Conservation (phyloP, 371 early-diverging fungal genomes). For the Mucor piriformis region DNA sequence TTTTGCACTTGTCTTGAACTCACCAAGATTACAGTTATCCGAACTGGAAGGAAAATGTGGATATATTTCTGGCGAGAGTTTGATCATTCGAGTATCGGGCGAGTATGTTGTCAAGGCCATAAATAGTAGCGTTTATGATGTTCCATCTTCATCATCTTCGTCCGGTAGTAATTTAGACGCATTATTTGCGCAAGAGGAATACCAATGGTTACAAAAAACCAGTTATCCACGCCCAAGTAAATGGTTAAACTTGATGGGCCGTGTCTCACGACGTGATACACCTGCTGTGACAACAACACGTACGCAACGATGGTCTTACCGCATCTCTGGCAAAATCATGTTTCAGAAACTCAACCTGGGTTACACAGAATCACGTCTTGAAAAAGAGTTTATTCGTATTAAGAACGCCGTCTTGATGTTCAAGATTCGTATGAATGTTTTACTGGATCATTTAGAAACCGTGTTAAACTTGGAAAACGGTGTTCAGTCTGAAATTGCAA, state of each 20-base stretch:
- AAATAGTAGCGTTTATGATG: conserved; percentile 1
- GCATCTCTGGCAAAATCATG: conserved; percentile 4
- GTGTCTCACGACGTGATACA: not conserved
- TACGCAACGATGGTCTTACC: conserved; percentile 1
- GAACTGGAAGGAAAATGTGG: not conserved
- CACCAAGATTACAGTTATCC: not conserved
- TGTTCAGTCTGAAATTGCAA: conserved; percentile 10
- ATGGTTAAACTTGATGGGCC: not conserved
- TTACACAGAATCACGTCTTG: not conserved
- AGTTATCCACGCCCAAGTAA: not conserved
- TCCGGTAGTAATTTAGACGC: conserved; percentile 10
- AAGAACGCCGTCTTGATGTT: conserved; percentile 1
- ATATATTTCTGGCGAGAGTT: not conserved
- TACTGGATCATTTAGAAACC: not conserved
- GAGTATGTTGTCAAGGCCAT: conserved; percentile 12
- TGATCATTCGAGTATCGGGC: conserved; percentile 14
- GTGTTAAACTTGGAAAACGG: not conserved
- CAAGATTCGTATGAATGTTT: conserved; percentile 3
- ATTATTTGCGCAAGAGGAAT: conserved; percentile 25
- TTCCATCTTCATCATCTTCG: conserved; percentile 5
- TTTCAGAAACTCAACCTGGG: conserved; percentile 10
- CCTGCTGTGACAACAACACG: not conserved
- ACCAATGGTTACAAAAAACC: conserved; percentile 13
- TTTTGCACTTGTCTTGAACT: not conserved
- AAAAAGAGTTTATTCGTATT: conserved; percentile 4